Evolutionary conservation across 306 rosid species (phyloP).

Genomic region (Lathyrus aphaca): DNA sequence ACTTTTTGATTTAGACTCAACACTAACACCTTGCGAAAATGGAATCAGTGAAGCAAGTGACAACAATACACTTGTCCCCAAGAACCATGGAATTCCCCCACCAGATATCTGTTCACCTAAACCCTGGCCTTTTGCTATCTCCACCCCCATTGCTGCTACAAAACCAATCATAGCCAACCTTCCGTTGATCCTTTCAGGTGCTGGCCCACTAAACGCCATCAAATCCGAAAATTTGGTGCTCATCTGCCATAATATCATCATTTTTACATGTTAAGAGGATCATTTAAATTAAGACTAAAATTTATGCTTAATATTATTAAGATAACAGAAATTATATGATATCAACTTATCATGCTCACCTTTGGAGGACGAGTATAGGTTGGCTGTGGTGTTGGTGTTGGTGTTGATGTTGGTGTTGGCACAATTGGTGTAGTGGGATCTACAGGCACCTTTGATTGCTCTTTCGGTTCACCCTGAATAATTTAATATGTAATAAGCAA

Average conservation of each 20-base stretch:
- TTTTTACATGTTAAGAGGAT: not conserved
- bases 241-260: slow-evolving; percentile 36
- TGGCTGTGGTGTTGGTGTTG: not conserved
- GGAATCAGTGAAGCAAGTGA: slow-evolving; percentile 76
- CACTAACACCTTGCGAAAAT: slow-evolving; percentile 65
- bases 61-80: slow-evolving; percentile 59
- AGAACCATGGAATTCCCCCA: slow-evolving; percentile 73
- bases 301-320: not conserved
- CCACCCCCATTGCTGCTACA: slow-evolving; percentile 74
- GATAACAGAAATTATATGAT: not conserved
- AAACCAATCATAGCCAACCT: slow-evolving; percentile 89
- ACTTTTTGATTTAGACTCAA: slow-evolving; percentile 64
- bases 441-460: not conserved
- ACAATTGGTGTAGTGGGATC: not conserved
- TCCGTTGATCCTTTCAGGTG: slow-evolving; percentile 92
- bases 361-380: slow-evolving; percentile 2
- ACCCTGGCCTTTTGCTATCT: slow-evolving; percentile 65
- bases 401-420: not conserved
- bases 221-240: slow-evolving; percentile 63
- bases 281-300: not conserved
- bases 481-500: no score
- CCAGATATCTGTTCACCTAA: slow-evolving; percentile 60
- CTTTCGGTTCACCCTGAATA: slow-evolving; percentile 21
- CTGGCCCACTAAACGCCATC: slow-evolving; percentile 81
- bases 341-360: not conserved